Evolutionary conservation across 2,329 filamentous ascomycete genomes (phyloP).

Genomic region (Ceratocystis destructans): DNA sequence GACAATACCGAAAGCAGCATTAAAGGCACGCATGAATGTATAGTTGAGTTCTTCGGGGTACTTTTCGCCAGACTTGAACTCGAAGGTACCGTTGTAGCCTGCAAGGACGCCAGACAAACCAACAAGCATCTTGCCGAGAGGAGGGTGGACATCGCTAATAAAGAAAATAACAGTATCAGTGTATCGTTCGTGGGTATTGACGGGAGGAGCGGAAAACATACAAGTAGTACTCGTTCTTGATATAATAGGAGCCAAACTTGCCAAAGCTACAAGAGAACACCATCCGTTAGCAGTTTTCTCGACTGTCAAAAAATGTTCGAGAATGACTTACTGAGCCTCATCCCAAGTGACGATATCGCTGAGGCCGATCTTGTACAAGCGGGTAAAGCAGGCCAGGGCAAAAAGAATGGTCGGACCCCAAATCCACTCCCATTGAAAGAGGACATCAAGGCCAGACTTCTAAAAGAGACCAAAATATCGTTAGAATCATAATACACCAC

Average conservation of each 20-base stretch:
- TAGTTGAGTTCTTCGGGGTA: slow-evolving; percentile 93
- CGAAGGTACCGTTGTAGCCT: slow-evolving; percentile 97
- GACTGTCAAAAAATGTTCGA: background rate
- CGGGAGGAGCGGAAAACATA: slow-evolving; percentile 18
- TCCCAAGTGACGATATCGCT: slow-evolving; percentile 56
- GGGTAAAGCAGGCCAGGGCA: slow-evolving; percentile 49
- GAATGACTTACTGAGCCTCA: slow-evolving; percentile 44
- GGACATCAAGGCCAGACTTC: slow-evolving; percentile 45
- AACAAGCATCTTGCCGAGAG: slow-evolving; percentile 95
- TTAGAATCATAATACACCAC: slow-evolving; percentile 4
- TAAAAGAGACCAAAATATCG: slow-evolving; percentile 23
- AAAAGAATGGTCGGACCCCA: slow-evolving; percentile 50
- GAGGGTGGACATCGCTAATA: slow-evolving; percentile 56
- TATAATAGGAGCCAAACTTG: slow-evolving; percentile 97
- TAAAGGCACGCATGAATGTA: slow-evolving; percentile 97
- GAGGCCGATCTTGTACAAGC: slow-evolving; percentile 55
- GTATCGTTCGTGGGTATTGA: background rate
- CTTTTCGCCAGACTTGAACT: slow-evolving; percentile 96
- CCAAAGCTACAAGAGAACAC: slow-evolving; percentile 48
- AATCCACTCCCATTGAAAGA: slow-evolving; percentile 50
- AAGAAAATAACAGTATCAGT: background rate
- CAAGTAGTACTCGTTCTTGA: slow-evolving; percentile 99
- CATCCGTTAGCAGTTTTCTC: background rate
- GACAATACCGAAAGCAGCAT: slow-evolving; percentile 82
- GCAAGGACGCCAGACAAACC: slow-evolving; percentile 91